Base-by-base conservation (phyloP, 345 rosid species). In the Streptanthus diversifolius region DNA sequence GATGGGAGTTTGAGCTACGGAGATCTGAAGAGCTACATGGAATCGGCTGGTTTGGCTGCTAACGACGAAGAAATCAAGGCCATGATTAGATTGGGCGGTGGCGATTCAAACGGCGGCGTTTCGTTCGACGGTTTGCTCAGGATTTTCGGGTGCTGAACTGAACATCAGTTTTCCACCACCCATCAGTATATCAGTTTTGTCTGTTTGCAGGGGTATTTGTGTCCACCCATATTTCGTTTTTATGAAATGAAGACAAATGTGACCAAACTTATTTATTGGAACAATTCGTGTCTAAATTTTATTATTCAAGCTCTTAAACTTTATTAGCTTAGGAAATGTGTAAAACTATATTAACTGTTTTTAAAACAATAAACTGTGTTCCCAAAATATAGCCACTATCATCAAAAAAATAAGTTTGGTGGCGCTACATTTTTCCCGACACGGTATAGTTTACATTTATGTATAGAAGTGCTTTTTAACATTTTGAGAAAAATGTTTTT, bases 21-120 rank as follows among this genome's bases (percentile, higher is more conserved):
- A 1, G 98, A 93, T 76, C 69, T 85, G 74, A 91, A 87, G 81
- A 80, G 80, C 71, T 88, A 81, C 63, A 81, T 93, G 97, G 71
- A 79, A 4, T 79, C 69, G 66, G 92, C 92, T 30, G 96, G 95
- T 24, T 85, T 93, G 9, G 35, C 61, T 44, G 86, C 77, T 3
- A 79, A 77, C 1, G 61, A 61, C 8, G 92, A 88, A 5, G 98
- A 93, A 22, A 83, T 93, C 29, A 49, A 66, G 17, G 89, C 87
- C 1, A 91, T 93, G 96, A 85, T 91, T 25, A 80, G 65, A 22
- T 63, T 91, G 72, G 90, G 84, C 18, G 90, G 84, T 2, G 88
- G 87, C 0, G 82, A 81, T 68, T 82, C 49, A 2, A 43, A 51
- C 7, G 84, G 66, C 14, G 88, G 85, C 45, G 92, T 93, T 39